Evolutionary conservation across 2,329 filamentous ascomycete genomes (phyloP).

Genomic region (Sporothrix inflata): DNA sequence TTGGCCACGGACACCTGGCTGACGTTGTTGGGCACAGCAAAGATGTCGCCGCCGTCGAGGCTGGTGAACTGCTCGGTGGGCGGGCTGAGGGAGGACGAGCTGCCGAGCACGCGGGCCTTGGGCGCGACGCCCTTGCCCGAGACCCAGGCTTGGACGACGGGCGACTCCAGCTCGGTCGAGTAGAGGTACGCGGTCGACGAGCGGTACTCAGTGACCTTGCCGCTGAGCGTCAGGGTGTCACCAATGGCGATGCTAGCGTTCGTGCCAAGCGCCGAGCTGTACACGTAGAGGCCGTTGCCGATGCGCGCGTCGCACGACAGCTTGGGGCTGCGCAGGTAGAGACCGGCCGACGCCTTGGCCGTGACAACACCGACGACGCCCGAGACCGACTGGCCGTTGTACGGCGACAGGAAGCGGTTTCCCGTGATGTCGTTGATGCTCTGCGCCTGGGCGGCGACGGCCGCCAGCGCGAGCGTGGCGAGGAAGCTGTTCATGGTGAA

Average conservation of each 20-base stretch:
- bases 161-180: conserved; percentile 64
- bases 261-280: conserved; percentile 53
- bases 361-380: conserved; percentile 67
- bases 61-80: conserved; percentile 64
- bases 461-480: conserved; percentile 20
- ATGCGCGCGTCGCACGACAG: conserved; percentile 61
- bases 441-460: conserved; percentile 26
- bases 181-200: conserved; percentile 61
- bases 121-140: conserved; percentile 21
- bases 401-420: conserved; percentile 64
- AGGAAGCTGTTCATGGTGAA: conserved; percentile 23
- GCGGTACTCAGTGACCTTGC: conserved; percentile 61
- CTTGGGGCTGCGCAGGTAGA: conserved; percentile 65
- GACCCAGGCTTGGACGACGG: conserved; percentile 21
- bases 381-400: conserved; percentile 58
- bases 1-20: conserved; percentile 62
- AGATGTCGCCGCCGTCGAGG: conserved; percentile 68
- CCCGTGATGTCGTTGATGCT: conserved; percentile 69
- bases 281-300: conserved; percentile 68
- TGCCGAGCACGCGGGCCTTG: conserved; percentile 61
- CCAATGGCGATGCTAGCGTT: conserved; percentile 58
- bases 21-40: conserved; percentile 65
- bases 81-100: conserved; percentile 55
- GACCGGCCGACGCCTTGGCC: conserved; percentile 62
- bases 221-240: conserved; percentile 64